Evolutionary conservation across 1,139 yeast species (phyloP), one percentile per base, ranked within the genome.

Genomic region (Taiozyma onychis): DNA sequence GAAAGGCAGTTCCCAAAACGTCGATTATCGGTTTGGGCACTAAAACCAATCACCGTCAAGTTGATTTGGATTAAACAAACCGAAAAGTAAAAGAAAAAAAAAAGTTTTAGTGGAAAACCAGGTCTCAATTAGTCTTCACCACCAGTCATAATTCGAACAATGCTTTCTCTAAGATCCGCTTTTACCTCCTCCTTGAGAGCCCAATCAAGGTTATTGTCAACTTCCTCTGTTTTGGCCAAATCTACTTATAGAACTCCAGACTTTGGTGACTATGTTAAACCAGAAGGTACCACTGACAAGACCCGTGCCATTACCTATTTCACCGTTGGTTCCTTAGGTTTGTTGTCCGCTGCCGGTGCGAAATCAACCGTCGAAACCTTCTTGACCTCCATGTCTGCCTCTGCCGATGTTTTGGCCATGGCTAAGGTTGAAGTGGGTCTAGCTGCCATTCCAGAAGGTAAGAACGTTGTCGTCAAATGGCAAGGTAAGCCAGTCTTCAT

Each of bases 401-500:
- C 99, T 54, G 97, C 98, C 59, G 99, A 95, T 78, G 96, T 95
- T 57, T 81, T 95, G 75, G 99, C 99, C 56, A 85, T 95, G 96
- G 99, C 99, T 64, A 95, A 95, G 78, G 97, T 91, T 64, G 99
- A 95, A 78, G 97, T 95, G 62, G 93, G 88, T 73, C 83, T 95
- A 66, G 84, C 86, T 54, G 88, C 90, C 58, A 90, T 95, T 60
- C 99, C 99, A 65, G 91, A 87, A 72, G 99, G 99, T 74, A 91
- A 91, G 78, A 95, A 95, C 74, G 95, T 93, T 61, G 89, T 93
- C 68, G 95, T 95, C 65, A 95, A 95, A 76, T 95, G 99, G 99
- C 97, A 95, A 78, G 99, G 99, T 77, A 95, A 93, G 80, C 99
- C 99, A 60, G 97, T 95, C 60, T 95, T 95, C 76, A 90, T 95